Evolutionary conservation across 345 rosid genomes (phyloP), one percentile per base, ranked within the genome.

Genomic region (Eucalyptus pauciflora): DNA sequence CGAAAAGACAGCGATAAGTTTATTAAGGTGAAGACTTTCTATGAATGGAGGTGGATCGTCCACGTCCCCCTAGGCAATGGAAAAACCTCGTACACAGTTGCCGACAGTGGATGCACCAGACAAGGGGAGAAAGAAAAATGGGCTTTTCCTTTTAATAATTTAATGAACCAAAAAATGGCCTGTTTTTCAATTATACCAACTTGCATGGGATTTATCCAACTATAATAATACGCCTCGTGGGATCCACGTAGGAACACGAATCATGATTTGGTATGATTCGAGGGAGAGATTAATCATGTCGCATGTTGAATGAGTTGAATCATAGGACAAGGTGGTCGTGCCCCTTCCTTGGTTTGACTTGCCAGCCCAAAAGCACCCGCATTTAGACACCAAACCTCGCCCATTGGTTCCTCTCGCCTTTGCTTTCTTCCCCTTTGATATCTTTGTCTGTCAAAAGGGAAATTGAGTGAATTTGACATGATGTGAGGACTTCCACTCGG

Each of bases 1-100:
- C 37, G 56, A 50, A 46, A 50, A 31, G 86, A 50, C 88, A 17
- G 71, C 64, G 43, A 33, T 92, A 71, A 86, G 88, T 62, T 37
- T 52, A 7, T 79, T 13, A 58, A n/a, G 16, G 49, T 3, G 56
- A 81, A n/a, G 88, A 87, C 89, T 88, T 91, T 45, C 90, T 60
- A 86, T 48, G 90, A 89, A 91, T 92, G 99, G 97, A 90, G 86
- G 87, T 50, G 85, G 92, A 89, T 90, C 93, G 88, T 88, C 97
- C 98, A 95, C 98, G 98, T 94, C 91, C 52, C 93, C 94, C 92
- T 54, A 89, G 54, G 91, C 86, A 20, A 20, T 52, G 62, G 58
- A 29, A 87, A 86, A 95, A 95, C 98, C 98, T 96, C 99, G 99
- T 95, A 96, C 97, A 86, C 91, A 64, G 89, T 92, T 94, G 96